Evolutionary conservation across 305 asterid genomes (phyloP).

Genomic region (Fraxinus xanthoxyloides): DNA sequence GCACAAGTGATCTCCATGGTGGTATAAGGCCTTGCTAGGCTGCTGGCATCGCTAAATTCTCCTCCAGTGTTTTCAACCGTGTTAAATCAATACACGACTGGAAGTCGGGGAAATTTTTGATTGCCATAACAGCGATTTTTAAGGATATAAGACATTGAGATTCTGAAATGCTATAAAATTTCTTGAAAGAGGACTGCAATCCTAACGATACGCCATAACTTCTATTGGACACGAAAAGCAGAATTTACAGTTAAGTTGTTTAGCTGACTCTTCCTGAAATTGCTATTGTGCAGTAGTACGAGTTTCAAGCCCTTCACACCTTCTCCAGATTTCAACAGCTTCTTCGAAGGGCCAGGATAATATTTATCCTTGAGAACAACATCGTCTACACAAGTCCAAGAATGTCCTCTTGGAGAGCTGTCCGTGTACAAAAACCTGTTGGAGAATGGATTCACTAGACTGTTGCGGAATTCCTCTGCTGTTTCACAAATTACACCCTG

Average conservation of each 20-base stretch:
- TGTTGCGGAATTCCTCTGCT: constrained; percentile 58
- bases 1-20: not conserved
- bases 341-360: constrained; percentile 49
- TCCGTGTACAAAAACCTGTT: constrained; percentile 59
- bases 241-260: constrained; percentile 10
- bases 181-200: not conserved
- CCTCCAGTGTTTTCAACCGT: not conserved
- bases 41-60: not conserved
- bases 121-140: not conserved
- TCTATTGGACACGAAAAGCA: not conserved
- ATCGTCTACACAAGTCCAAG: constrained; percentile 75
- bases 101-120: not conserved
- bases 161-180: not conserved
- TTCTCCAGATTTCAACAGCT: constrained; percentile 43
- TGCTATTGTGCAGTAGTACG: constrained; percentile 62
- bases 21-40: not conserved
- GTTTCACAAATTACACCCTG: constrained; percentile 84
- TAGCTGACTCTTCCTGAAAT: constrained; percentile 41
- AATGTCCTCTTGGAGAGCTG: constrained; percentile 73
- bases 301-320: constrained; percentile 71
- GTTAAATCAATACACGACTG: not conserved
- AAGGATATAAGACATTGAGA: constrained; percentile 26
- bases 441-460: constrained; percentile 81
- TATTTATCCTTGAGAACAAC: constrained; percentile 60
- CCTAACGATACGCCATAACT: not conserved